Evolutionary conservation across 177 flowering plant genomes (phyloP), one percentile per base, ranked within the genome.

Genomic region (Vitis hybrid): DNA sequence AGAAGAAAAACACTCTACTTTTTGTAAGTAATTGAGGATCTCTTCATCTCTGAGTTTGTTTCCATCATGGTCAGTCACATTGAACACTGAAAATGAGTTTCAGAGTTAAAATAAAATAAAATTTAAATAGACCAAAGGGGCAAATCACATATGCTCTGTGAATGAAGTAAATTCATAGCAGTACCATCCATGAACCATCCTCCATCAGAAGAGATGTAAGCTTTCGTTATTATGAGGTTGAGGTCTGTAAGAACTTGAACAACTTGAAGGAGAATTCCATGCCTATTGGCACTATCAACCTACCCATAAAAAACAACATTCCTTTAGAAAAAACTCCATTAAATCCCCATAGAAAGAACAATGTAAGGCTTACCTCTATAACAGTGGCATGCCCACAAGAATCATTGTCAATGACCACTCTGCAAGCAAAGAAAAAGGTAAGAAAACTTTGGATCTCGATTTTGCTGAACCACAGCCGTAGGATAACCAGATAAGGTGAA

Each of bases 141-240:
- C 8, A 1, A 52, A 51, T 26, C 12, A 1, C 12, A 62, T 62
- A 12, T 9, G 16, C 5, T 13, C 50, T 29, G 49, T 62, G 33
- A 13, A 15, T 5, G 5, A 22, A 39, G 45, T 10, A 39, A 9
- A 16, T 53, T 53, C n/a, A 13, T 53, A 14, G 12, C 7, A 62
- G 5, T 83, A 92, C 97, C 97, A 80, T 92, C 94, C 97, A 92
- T 92, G 77, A 90, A 91, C 94, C 94, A 90, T 68, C 82, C 91
- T 2, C 97, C 94, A 77, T 91, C 97, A 60, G 91, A 90, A 31
- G 93, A 90, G 57, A 91, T 84, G 70, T 91, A 87, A 6, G 91
- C 94, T 71, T 90, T 91, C 10, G 75, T 88, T n/a, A 91, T 83
- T 10, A 79, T 67, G 49, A 92, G 92, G 64, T 92, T 79, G 66